Percentiles rank a stretch among this genome's conserved stretches.
phyloP scores from a whole-genome alignment of 1,284 basidiomycete species.

The Uromyces viciae-fabae region DNA sequence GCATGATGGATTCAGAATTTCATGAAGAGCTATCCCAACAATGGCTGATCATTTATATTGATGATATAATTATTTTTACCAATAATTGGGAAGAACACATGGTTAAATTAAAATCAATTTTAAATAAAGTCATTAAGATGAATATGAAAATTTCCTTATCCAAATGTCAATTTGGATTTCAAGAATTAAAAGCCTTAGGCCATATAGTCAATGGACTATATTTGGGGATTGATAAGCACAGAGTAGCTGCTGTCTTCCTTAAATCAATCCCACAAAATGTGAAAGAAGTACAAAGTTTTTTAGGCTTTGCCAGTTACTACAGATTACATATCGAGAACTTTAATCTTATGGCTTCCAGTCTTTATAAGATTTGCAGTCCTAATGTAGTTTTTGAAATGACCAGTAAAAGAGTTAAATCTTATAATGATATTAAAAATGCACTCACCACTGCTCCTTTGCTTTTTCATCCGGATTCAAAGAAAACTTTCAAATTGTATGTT shows the following conservation, averaged over 20 bases:
- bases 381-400: not conserved
- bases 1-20: constrained; percentile 14
- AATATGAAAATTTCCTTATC: constrained; percentile 12
- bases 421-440: not conserved
- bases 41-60: constrained; percentile 32
- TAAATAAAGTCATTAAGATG: constrained; percentile 1
- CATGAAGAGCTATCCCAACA: constrained; percentile 6
- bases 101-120: not conserved
- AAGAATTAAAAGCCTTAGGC: constrained; percentile 1
- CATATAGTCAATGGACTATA: not conserved
- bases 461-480: not conserved
- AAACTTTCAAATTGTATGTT: constrained; percentile 7
- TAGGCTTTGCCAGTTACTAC: constrained; percentile 1
- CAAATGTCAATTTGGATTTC: constrained; percentile 9
- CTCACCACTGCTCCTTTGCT: not conserved
- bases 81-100: constrained; percentile 13
- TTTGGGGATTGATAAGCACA: constrained; percentile 1
- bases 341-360: not conserved
- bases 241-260: constrained; percentile 6
- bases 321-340: not conserved
- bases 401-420: not conserved
- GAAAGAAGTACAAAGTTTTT: not conserved
- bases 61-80: constrained; percentile 17
- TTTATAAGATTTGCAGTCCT: not conserved
- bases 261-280: not conserved